Percentiles rank a stretch among this genome's conserved stretches.
Evolutionary conservation across 2,329 filamentous ascomycete genomes (phyloP).

Genomic region (Trichoderma simmonsii): DNA sequence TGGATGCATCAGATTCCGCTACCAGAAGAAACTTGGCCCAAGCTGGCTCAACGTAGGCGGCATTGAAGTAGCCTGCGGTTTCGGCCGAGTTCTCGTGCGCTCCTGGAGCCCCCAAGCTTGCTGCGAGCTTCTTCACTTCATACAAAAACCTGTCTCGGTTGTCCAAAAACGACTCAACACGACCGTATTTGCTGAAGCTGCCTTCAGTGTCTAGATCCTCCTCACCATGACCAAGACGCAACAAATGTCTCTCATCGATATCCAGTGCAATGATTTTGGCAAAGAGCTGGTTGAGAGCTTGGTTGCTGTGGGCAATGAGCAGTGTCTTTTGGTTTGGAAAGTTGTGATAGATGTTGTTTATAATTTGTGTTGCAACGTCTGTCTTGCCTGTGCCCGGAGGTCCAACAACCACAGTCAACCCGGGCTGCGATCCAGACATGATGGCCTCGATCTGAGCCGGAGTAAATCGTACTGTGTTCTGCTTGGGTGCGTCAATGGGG

Average conservation of each 20-base stretch:
- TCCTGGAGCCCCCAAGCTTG: constrained; percentile 80
- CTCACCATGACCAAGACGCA: constrained; percentile 91
- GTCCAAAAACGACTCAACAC: constrained; percentile 92
- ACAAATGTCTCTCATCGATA: constrained; percentile 90
- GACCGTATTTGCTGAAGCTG: constrained; percentile 89
- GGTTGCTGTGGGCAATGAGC: constrained; percentile 94
- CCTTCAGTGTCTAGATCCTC: constrained; percentile 84
- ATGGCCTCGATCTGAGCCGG: constrained; percentile 89
- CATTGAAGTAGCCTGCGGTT: constrained; percentile 94
- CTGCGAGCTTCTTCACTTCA: constrained; percentile 83
- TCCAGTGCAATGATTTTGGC: constrained; percentile 96
- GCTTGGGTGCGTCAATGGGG: constrained; percentile 74
- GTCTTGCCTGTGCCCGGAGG: constrained; percentile 97
- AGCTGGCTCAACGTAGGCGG: constrained; percentile 81
- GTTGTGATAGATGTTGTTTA: constrained; percentile 98
- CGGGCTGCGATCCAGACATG: constrained; percentile 88
- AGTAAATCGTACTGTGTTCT: constrained; percentile 85
- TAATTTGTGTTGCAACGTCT: constrained; percentile 97
- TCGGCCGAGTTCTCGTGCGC: constrained; percentile 96
- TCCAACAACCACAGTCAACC: constrained; percentile 88
- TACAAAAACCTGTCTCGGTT: constrained; percentile 74
- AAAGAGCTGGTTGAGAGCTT: constrained; percentile 95
- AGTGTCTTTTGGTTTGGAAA: constrained; percentile 90
- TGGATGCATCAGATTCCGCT: constrained; percentile 53
- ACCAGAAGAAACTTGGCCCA: constrained; percentile 77